phyloP scores from a whole-genome alignment of 441 rosid genomes.

The Adansonia madagascariensis region DNA sequence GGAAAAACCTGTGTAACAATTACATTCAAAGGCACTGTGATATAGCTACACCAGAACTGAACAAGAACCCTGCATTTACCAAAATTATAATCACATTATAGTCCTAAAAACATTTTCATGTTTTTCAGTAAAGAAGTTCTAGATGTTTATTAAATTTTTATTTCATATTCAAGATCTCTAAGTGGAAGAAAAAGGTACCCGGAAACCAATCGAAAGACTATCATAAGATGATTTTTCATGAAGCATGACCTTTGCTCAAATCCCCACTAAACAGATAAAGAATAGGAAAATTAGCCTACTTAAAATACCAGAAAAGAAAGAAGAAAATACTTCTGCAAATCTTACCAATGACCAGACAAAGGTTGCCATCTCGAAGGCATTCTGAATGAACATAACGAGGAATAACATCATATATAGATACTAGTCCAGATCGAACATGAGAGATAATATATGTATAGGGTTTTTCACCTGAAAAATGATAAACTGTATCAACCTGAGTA shows the following conservation, averaged over 20 bases:
- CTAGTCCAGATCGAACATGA: background rate
- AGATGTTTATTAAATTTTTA: background rate
- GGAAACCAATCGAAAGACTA: slow-evolving; percentile 64
- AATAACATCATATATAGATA: slow-evolving; percentile 14
- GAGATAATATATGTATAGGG: background rate
- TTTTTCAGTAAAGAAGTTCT: background rate
- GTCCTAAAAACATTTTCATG: background rate
- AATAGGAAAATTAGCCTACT: background rate
- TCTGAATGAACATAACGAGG: slow-evolving; percentile 50
- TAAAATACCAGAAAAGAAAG: background rate
- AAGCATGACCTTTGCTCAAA: slow-evolving; percentile 73
- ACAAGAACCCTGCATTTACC: slow-evolving; percentile 67
- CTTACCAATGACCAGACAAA: slow-evolving; percentile 42
- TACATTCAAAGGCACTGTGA: slow-evolving; percentile 87
- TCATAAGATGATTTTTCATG: slow-evolving; percentile 85
- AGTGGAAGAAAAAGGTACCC: slow-evolving; percentile 51
- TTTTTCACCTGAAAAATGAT: slow-evolving; percentile 82
- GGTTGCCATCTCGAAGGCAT: slow-evolving; percentile 98
- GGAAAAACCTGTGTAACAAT: slow-evolving; percentile 81
- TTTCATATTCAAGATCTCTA: background rate
- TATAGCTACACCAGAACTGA: slow-evolving; percentile 96
- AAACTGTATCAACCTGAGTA: slow-evolving; percentile 70
- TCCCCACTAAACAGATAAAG: slow-evolving; percentile 68
- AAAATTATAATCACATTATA: background rate
- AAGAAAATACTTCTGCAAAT: no score